Percentiles rank a stretch among this genome's conserved stretches.
Conservation (phyloP, 164 flowering plant species). For the Stephania cephalantha region DNA sequence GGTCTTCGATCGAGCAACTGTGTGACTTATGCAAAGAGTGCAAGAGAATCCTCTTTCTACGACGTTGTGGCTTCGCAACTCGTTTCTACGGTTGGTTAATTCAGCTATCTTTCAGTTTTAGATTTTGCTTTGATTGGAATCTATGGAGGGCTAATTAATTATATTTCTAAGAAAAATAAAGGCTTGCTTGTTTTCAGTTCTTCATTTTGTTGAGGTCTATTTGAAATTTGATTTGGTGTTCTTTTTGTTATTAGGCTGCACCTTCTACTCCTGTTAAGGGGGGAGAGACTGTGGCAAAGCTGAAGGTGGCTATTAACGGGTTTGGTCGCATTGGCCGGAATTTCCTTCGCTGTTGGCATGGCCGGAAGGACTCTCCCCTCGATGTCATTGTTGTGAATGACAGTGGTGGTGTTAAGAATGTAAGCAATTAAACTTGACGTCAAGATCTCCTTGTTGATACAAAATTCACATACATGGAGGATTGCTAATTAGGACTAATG, state of each 20-base stretch:
- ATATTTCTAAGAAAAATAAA: background rate
- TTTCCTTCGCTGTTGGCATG: slow-evolving; percentile 99
- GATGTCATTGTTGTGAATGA: slow-evolving; percentile 86
- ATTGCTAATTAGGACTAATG: too few species aligned
- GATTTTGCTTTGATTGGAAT: background rate
- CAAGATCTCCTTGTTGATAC: background rate
- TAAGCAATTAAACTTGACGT: slow-evolving; percentile 24
- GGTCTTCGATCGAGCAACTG: slow-evolving; percentile 59
- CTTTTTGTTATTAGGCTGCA: slow-evolving; percentile 23
- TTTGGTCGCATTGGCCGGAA: slow-evolving; percentile 93
- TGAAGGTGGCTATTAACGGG: slow-evolving; percentile 94
- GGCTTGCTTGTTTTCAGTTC: background rate
- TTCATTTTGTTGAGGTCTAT: background rate
- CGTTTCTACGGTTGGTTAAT: slow-evolving; percentile 47
- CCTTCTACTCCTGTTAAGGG: slow-evolving; percentile 45
- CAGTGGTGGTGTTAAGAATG: slow-evolving; percentile 95
- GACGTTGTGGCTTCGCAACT: slow-evolving; percentile 74
- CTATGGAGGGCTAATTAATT: background rate
- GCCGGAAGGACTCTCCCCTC: slow-evolving; percentile 80
- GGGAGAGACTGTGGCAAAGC: slow-evolving; percentile 63
- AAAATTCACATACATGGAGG: background rate
- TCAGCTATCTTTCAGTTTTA: background rate
- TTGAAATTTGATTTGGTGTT: background rate
- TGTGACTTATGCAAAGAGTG: slow-evolving; percentile 43
- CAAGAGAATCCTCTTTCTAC: slow-evolving; percentile 55